Base-by-base conservation (phyloP, 331 rosid species). In the Malus hybrid region DNA sequence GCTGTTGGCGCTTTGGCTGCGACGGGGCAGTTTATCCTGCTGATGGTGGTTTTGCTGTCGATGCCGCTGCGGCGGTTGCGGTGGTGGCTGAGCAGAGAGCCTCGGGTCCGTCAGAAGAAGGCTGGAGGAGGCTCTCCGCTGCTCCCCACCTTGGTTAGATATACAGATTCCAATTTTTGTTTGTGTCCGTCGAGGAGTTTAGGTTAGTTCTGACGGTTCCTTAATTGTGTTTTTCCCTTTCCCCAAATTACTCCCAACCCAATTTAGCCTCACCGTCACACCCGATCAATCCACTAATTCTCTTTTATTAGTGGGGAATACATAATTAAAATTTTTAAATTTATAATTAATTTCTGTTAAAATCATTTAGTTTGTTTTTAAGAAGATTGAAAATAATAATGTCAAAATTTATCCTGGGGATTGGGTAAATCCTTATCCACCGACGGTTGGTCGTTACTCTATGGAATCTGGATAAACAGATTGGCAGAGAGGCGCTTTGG, bases 161-260 rank as follows among this genome's bases (percentile, higher is more conserved):
- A 2, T 57, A 63, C 89, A 90, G 73, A 28, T n/a, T 68, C 93
- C 88, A 82, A 88, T 86, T 82, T 33, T 67, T 64, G 46, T 20
- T 36, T 61, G 10, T 0, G 19, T 66, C 19, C 1, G 32, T 67
- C 20, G 63, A 13, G 28, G 58, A 42, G 36, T 24, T 6, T 66
- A 19, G 53, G 68, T 39, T 39, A 39, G 19, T 66, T 66, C 29
- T 66, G 32, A 12, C 72, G 34, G 32, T 68, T 46, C 30, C 36
- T 22, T 61, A 7, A 30, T 68, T 44, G 58, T 14, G 12, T 7
- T 44, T 44, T 42, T 22, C n/a, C 32, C 11, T 42, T 42, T 20
- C 30, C 30, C 29, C 7, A 26, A 16, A 24, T 68, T 28, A 3
- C 50, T 4, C 6, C 70, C 24, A 34, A 28, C 70, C 70, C 50